Conservation (phyloP, 805 yeast genomes). For the Barnettozyma sucrosica region DNA sequence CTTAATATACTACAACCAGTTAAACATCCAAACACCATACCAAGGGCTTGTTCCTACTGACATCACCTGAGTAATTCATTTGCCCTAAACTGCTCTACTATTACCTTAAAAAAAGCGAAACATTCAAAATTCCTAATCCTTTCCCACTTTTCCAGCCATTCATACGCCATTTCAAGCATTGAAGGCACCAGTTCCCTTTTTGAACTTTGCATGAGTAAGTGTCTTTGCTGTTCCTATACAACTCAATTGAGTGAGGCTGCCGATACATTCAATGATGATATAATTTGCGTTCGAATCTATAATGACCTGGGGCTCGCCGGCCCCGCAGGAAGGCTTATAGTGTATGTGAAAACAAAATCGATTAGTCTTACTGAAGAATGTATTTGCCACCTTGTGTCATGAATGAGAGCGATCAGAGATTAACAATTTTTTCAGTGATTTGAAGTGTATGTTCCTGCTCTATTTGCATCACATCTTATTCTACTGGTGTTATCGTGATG, state of each 20-base stretch:
- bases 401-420: not conserved
- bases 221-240: no score
- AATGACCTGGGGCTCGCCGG: constrained; percentile 42
- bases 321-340: constrained; percentile 32
- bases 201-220: not conserved
- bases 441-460: not conserved
- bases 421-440: not conserved
- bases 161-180: no score
- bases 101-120: not conserved
- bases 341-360: constrained; percentile 31
- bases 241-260: not conserved
- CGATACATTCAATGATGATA: constrained; percentile 35
- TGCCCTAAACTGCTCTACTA: not conserved
- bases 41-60: not conserved
- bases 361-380: constrained; percentile 14
- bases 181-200: not conserved
- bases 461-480: not conserved
- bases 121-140: not conserved
- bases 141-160: not conserved
- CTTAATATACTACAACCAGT: no score
- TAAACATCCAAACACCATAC: not conserved
- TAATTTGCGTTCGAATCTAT: constrained; percentile 48
- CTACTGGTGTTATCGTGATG: constrained; percentile 27
- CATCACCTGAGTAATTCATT: not conserved
- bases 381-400: not conserved